Percentiles rank a stretch among this genome's conserved stretches.
Conservation (phyloP, 2,329 filamentous ascomycete genomes). For the Myrmaecium sp. region DNA sequence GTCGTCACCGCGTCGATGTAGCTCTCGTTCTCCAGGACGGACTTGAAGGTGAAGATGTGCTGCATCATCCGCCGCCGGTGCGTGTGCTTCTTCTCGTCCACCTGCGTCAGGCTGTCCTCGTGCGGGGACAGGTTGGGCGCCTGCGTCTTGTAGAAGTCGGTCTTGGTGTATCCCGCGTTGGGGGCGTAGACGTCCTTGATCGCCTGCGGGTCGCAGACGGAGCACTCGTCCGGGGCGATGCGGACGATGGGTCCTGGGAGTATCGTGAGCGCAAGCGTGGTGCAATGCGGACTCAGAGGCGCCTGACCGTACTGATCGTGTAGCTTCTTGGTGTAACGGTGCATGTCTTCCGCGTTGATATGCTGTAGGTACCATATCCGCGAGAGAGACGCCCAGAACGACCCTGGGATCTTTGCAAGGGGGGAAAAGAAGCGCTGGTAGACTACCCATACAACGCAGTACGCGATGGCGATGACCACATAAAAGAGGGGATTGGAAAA, state of each 20-base stretch:
- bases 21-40: slow-evolving; percentile 7
- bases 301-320: slow-evolving; percentile 1
- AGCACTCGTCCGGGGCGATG: slow-evolving; percentile 5
- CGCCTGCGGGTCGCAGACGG: slow-evolving; percentile 7
- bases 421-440: slow-evolving; percentile 8
- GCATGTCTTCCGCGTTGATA: slow-evolving; percentile 9
- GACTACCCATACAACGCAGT: slow-evolving; percentile 6
- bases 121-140: slow-evolving; percentile 7
- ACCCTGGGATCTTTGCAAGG: slow-evolving; percentile 10
- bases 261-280: not conserved
- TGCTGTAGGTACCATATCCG: slow-evolving; percentile 12
- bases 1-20: slow-evolving; percentile 6
- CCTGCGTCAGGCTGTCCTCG: slow-evolving; percentile 9
- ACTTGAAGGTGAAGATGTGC: slow-evolving; percentile 8
- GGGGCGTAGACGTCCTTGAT: slow-evolving; percentile 10
- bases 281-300: not conserved
- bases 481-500: not conserved
- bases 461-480: slow-evolving; percentile 2
- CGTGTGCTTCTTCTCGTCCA: slow-evolving; percentile 9
- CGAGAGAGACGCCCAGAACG: slow-evolving; percentile 10
- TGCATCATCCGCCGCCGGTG: slow-evolving; percentile 7
- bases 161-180: slow-evolving; percentile 10
- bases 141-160: slow-evolving; percentile 10
- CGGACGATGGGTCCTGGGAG: slow-evolving; percentile 2
- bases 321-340: slow-evolving; percentile 4